Conservation (phyloP, 2,329 filamentous ascomycete genomes). For the Alternaria hordeiaustralica region DNA sequence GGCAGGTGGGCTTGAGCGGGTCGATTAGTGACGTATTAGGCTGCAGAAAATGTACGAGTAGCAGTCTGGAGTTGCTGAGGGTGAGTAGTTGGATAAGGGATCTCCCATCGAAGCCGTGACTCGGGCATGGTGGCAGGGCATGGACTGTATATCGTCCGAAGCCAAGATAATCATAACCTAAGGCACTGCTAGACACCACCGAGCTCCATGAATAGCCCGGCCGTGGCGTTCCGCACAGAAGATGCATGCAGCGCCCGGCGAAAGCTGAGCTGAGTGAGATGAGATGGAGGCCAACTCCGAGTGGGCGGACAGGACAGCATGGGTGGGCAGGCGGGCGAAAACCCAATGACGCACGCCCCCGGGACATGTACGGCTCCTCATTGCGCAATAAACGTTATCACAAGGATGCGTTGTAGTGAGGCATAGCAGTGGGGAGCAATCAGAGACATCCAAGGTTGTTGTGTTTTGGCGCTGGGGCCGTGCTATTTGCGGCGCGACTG, state of each 20-base stretch:
- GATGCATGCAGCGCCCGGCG: constrained; percentile 8
- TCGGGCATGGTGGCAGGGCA: constrained; percentile 25
- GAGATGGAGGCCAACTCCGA: constrained; percentile 5
- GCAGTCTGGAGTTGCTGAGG: constrained; percentile 11
- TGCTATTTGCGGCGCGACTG: constrained; percentile 9
- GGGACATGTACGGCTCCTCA: background rate
- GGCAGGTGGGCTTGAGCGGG: background rate
- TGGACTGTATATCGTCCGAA: constrained; percentile 19
- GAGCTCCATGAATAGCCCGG: constrained; percentile 16
- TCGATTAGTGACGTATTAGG: constrained; percentile 3
- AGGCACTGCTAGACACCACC: constrained; percentile 13
- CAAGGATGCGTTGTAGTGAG: background rate
- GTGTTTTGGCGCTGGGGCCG: constrained; percentile 5
- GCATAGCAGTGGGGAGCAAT: background rate
- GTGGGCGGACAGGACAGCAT: background rate
- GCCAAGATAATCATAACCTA: constrained; percentile 30
- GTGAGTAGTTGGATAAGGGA: constrained; percentile 15
- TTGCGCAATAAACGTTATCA: background rate
- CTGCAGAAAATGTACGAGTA: constrained; percentile 8
- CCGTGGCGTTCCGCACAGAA: constrained; percentile 17
- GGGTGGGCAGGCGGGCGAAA: background rate
- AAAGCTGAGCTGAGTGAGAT: constrained; percentile 15
- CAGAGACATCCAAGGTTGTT: background rate
- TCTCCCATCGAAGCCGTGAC: constrained; percentile 12
- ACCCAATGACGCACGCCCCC: background rate